Conservation (phyloP, 495 filamentous ascomycete species). For the Elaphomyces granulatus region DNA sequence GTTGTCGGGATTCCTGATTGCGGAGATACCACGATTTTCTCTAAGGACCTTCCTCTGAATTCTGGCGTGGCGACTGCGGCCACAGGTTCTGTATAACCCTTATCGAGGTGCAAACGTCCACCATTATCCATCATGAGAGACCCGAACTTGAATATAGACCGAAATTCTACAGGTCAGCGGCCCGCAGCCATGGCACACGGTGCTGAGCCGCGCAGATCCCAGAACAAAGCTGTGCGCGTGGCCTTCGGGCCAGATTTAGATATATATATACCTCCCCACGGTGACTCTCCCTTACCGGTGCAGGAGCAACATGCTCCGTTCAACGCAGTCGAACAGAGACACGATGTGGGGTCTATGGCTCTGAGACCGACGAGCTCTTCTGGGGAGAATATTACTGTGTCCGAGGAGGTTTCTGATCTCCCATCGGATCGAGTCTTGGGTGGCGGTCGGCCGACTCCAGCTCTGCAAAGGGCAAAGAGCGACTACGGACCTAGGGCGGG, state of each 20-base stretch:
- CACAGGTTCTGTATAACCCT: no score
- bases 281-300: slow-evolving; percentile 25
- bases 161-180: slow-evolving; percentile 13
- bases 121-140: slow-evolving; percentile 30
- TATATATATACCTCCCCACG: slow-evolving; percentile 29
- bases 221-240: slow-evolving; percentile 28
- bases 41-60: no score
- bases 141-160: slow-evolving; percentile 27
- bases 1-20: no score
- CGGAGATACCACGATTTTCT: no score
- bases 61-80: no score
- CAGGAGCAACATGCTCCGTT: slow-evolving; percentile 27
- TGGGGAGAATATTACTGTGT: slow-evolving; percentile 16
- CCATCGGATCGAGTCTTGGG: slow-evolving; percentile 21
- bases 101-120: no score
- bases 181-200: slow-evolving; percentile 17
- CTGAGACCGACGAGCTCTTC: slow-evolving; percentile 23
- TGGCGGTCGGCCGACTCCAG: slow-evolving; percentile 34
- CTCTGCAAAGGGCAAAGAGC: slow-evolving; percentile 54
- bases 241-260: slow-evolving; percentile 33
- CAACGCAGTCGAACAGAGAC: slow-evolving; percentile 22
- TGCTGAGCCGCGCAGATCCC: slow-evolving; percentile 21
- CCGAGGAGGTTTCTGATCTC: slow-evolving; percentile 14
- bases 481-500: slow-evolving; percentile 44
- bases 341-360: slow-evolving; percentile 11